These are phyloP conservation scores for Turritis glabra DNA, from an alignment of 345 rosid species.

Conservation along the genomic window DNA sequence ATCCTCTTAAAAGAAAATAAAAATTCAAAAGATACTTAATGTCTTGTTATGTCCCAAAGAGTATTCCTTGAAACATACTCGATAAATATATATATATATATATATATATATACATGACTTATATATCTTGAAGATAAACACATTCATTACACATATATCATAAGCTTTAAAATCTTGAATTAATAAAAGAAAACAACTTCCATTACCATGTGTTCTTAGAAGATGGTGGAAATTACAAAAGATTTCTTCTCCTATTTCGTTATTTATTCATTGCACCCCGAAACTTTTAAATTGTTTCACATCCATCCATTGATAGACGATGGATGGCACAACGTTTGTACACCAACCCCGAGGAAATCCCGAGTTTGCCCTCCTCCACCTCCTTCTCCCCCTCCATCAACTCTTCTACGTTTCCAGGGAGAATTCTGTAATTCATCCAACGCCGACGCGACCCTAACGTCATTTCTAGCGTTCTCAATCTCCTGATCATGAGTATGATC, in stretches of 20 bases:
- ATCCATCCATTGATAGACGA: slow-evolving; percentile 55
- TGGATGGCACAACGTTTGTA: slow-evolving; percentile 58
- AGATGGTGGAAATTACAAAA: slow-evolving; percentile 36
- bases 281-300: slow-evolving; percentile 34
- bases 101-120: neutral
- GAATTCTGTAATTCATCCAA: slow-evolving; percentile 53
- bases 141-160: neutral
- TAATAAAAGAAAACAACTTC: slow-evolving; percentile 27
- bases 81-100: neutral
- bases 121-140: neutral
- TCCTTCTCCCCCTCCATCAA: slow-evolving; percentile 38
- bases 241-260: slow-evolving; percentile 27
- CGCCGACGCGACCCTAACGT: slow-evolving; percentile 40
- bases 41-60: neutral
- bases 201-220: slow-evolving; percentile 16
- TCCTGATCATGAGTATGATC: slow-evolving; percentile 29
- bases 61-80: neutral
- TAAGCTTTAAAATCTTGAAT: slow-evolving; percentile 9
- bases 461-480: slow-evolving; percentile 43
- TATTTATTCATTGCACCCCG: neutral
- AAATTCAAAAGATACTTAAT: slow-evolving; percentile 1
- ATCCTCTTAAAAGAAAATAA: too few relatives aligned
- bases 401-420: slow-evolving; percentile 55
- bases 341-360: slow-evolving; percentile 91
- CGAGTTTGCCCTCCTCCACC: slow-evolving; percentile 76